Percentiles rank a stretch among this genome's conserved stretches.
These are phyloP conservation scores for Mychonastes homosphaera DNA, from an alignment of 139 green algal species.

Conservation along the genomic window DNA sequence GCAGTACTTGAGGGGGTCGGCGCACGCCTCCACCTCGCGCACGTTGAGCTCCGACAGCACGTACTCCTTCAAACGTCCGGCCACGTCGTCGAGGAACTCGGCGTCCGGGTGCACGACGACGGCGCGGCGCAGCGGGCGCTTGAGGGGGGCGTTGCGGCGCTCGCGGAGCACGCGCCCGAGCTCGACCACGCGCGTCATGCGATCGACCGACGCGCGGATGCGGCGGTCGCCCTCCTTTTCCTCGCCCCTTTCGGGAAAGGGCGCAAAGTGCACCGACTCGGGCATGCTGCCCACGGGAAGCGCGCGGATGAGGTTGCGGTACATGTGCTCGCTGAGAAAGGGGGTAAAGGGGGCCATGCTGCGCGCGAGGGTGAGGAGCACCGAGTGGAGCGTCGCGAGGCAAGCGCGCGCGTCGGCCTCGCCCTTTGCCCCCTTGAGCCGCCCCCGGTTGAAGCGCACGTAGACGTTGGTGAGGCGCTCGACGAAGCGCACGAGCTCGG, in stretches of 20 bases:
- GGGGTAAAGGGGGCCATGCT: conserved; percentile 97
- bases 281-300: conserved; percentile 34
- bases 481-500: conserved; percentile 88
- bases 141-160: conserved; percentile 63
- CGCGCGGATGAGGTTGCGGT: conserved; percentile 77
- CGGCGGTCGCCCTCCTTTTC: conserved; percentile 36
- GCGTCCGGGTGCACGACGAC: conserved; percentile 75
- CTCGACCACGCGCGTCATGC: conserved; percentile 84
- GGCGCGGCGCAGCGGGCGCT: conserved; percentile 67
- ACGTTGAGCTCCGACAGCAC: conserved; percentile 91
- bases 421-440: conserved; percentile 75
- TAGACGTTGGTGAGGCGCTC: conserved; percentile 98
- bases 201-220: conserved; percentile 69
- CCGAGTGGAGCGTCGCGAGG: conserved; percentile 68
- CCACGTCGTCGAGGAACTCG: conserved; percentile 73
- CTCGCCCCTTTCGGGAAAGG: conserved; percentile 17
- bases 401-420: conserved; percentile 48
- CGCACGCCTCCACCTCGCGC: conserved; percentile 53
- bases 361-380: conserved; percentile 83
- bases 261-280: conserved; percentile 66
- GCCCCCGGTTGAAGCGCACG: conserved; percentile 93
- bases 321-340: conserved; percentile 98
- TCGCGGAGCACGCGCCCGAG: conserved; percentile 76
- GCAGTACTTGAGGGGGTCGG: conserved; percentile 63
- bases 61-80: conserved; percentile 75